A percentile compares a stretch with the other conserved stretches of the same genome.
phyloP scores from a whole-genome alignment of 495 filamentous ascomycete species.

The Aspergillus baeticus region DNA sequence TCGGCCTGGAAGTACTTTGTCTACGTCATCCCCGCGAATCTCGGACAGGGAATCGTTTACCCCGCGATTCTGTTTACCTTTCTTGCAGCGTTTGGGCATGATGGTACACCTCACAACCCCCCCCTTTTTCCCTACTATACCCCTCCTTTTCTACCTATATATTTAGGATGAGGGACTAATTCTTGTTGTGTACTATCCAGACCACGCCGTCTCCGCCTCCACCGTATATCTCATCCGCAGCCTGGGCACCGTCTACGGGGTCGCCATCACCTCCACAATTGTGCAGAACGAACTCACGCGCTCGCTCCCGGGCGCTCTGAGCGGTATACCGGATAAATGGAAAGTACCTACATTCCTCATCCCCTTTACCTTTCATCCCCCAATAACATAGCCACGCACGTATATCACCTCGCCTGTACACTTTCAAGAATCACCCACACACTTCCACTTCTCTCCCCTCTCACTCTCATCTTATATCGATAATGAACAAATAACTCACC shows the following conservation, averaged over 20 bases:
- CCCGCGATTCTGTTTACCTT: constrained; percentile 63
- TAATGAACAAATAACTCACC: not conserved
- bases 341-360: constrained; percentile 51
- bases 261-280: constrained; percentile 60
- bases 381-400: too few species aligned
- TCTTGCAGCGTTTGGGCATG: constrained; percentile 61
- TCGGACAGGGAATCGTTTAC: constrained; percentile 65
- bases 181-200: constrained; percentile 26
- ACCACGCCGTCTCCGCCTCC: constrained; percentile 64
- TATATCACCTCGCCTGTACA: too few species aligned
- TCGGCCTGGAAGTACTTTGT: constrained; percentile 61
- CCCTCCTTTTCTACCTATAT: too few species aligned
- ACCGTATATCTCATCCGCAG: constrained; percentile 64
- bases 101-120: constrained; percentile 38
- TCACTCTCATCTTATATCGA: too few species aligned
- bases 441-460: not conserved
- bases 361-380: constrained; percentile 12
- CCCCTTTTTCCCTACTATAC: not conserved
- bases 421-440: too few species aligned
- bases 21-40: constrained; percentile 62
- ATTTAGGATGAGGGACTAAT: too few species aligned
- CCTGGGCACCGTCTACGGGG: constrained; percentile 62
- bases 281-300: constrained; percentile 62
- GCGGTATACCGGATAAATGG: constrained; percentile 63
- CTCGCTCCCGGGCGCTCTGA: constrained; percentile 55